Evolutionary conservation across 352 stramenopile genomes (phyloP), one percentile per base, ranked within the genome.

Genomic region (Phytophthora aleatoria): DNA sequence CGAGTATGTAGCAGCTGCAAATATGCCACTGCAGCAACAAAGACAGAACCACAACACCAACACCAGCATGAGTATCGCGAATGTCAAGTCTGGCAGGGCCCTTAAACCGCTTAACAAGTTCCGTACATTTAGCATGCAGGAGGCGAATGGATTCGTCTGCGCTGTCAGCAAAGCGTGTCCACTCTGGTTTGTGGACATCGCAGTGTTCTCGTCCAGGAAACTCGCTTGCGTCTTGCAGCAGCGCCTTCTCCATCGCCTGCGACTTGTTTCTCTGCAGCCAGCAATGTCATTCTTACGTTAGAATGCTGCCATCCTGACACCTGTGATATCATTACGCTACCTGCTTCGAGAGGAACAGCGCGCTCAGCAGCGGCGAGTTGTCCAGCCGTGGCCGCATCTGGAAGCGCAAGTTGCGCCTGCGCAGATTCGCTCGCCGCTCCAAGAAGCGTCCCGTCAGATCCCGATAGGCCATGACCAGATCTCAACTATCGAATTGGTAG

Each of bases 1-100:
- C 84, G 58, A 41, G 83, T 92, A 63, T 94, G 86, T 24, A 94
- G 56, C 44, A 92, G 67, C 61, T 93, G 82, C 31, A 94, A 73
- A 45, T 93, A 94, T 26, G 93, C 84, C 55, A 94, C 86, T 94
- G 33, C 9, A 50, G 20, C 10, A 36, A 15, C 31, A 36, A 50
- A 8, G 11, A 27, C 43, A 50, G 5, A 9, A 58, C 13, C 30
- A 50, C 7, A 9, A 45, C 10, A 13, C 50, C 13, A 45, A 27
- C 7, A 11, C 1, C 43, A 57, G 24, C 12, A 20, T 20, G 20
- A 20, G 20, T 20, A 20, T 20, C 20, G 0, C 20, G 20, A 20
- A 20, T 20, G 20, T 20, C 20, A 20, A 20, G 20, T 20, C 20
- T 20, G 20, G 20, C 20, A 20, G 20, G 20, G 20, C 20, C 20